These are phyloP conservation scores for Teratosphaeria destructans DNA, from an alignment of 2,329 filamentous ascomycete species.

Conservation along the genomic window DNA sequence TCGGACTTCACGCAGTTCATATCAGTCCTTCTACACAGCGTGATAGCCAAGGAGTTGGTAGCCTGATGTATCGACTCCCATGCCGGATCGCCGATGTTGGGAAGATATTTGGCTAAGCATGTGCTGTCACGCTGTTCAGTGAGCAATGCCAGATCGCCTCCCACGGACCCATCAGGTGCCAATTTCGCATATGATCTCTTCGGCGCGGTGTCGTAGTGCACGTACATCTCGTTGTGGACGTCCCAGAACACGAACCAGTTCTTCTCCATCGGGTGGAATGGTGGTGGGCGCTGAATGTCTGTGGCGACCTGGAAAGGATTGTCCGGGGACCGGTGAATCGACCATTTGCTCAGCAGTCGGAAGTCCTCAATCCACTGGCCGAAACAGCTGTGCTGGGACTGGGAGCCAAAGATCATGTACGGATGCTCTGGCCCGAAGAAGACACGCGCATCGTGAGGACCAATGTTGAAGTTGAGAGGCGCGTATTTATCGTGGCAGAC, in stretches of 20 bases:
- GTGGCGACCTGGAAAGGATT: constrained; percentile 33
- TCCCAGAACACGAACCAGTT: constrained; percentile 57
- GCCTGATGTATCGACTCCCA: constrained; percentile 45
- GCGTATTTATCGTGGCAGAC: constrained; percentile 38
- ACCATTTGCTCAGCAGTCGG: constrained; percentile 31
- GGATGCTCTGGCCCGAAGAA: constrained; percentile 45
- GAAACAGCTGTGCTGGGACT: constrained; percentile 45
- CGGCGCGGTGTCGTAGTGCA: constrained; percentile 45
- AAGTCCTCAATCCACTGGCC: constrained; percentile 49
- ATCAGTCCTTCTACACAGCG: constrained; percentile 43
- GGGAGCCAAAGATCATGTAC: constrained; percentile 46
- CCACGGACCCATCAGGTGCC: constrained; percentile 35
- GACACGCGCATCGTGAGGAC: constrained; percentile 49
- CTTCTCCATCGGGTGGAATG: constrained; percentile 43
- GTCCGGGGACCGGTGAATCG: constrained; percentile 21
- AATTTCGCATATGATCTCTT: constrained; percentile 41
- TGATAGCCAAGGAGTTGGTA: constrained; percentile 48
- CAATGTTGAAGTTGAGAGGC: constrained; percentile 37
- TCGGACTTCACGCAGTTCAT: constrained; percentile 31
- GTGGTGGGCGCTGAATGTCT: constrained; percentile 43
- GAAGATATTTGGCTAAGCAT: constrained; percentile 41
- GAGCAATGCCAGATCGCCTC: constrained; percentile 36
- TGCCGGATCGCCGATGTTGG: constrained; percentile 15
- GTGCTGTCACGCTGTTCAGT: constrained; percentile 30
- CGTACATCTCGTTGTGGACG: constrained; percentile 33